Conservation (phyloP, 768 basidiomycete species). For the Suillus spraguei region DNA sequence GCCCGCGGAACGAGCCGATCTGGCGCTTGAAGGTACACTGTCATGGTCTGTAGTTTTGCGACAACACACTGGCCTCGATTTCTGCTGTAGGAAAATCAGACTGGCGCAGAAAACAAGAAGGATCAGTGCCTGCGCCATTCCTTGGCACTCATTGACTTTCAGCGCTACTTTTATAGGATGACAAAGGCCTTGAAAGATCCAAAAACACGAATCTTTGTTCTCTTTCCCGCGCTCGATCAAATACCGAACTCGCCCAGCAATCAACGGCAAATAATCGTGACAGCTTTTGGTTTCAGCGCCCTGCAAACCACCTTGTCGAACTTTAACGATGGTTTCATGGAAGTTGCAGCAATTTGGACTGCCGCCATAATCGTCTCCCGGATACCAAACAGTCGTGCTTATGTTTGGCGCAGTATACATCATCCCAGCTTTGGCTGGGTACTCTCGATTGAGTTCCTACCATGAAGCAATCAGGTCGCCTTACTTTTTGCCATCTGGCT, state of each 20-base stretch:
- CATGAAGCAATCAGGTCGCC: constrained; percentile 67
- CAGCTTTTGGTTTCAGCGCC: constrained; percentile 63
- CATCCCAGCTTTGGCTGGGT: constrained; percentile 64
- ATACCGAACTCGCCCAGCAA: constrained; percentile 70
- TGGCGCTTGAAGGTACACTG: constrained; percentile 57
- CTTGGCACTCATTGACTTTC: too few relatives aligned
- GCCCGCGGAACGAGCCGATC: constrained; percentile 60
- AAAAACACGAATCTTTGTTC: constrained; percentile 78
- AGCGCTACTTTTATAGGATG: constrained; percentile 45
- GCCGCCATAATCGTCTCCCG: constrained; percentile 62
- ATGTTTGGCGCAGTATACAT: constrained; percentile 61
- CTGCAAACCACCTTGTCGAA: constrained; percentile 71
- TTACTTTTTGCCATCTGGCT: constrained; percentile 49
- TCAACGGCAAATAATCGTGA: constrained; percentile 64
- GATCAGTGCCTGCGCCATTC: constrained; percentile 59
- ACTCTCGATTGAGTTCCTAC: constrained; percentile 63
- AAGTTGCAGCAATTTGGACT: constrained; percentile 70
- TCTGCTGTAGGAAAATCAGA: constrained; percentile 62
- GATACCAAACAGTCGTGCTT: constrained; percentile 61
- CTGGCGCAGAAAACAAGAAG: constrained; percentile 80
- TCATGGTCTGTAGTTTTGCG: not conserved
- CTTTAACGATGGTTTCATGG: constrained; percentile 65
- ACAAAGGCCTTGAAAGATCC: constrained; percentile 67
- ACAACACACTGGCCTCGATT: not conserved
- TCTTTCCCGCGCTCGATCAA: constrained; percentile 63